Base-by-base conservation (phyloP, 768 basidiomycete genomes). In the Saitozyma podzolica region DNA sequence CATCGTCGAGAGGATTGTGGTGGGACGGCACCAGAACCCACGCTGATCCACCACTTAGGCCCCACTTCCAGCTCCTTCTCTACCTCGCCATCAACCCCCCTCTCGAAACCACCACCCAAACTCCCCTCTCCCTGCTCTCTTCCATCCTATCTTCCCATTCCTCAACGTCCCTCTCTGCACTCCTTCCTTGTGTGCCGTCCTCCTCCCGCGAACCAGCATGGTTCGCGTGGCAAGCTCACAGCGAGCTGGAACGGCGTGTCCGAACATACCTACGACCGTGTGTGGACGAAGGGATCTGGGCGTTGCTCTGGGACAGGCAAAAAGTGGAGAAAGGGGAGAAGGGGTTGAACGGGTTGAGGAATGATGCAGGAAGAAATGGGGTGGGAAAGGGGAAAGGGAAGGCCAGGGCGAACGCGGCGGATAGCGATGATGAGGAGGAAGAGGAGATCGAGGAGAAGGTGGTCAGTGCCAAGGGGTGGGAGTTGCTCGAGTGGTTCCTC, bases 1-100 rank as follows among this genome's bases (percentile, higher is more conserved):
- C 29, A 29, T 5, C 29, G 29, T 29, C 29, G 29, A 5, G 29
- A 29, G 29, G 29, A 29, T 5, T 29, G 29, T 29, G 29, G 29
- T 29, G 29, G 29, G 29, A 29, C 2, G 29, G 2, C 2, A 29
- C 5, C 29, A 29, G 29, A 29, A n/a, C 43, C 37, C 42, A 45
- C 49, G 48, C 37, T 61, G 37, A 19, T 19, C 5, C 42, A 37
- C 50, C 40, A 11, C 19, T 11, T 37, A 72, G 67, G 16, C 60
- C 60, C 56, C 71, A 73, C 48, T 53, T 73, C 20, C 71, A 70
- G 43, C 56, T 68, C 39, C 57, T 73, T 19, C 52, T 70, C 3
- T 64, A 67, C 53, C 62, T 73, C 8, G 29, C 53, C 3, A 29
- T 63, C n/a, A 53, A 54, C 43, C 73, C 59, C 19, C 50, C 59